Percentiles rank a stretch among this genome's conserved stretches.
Conservation (phyloP, 2,329 filamentous ascomycete genomes). For the Pseudopithomyces chartarum region DNA sequence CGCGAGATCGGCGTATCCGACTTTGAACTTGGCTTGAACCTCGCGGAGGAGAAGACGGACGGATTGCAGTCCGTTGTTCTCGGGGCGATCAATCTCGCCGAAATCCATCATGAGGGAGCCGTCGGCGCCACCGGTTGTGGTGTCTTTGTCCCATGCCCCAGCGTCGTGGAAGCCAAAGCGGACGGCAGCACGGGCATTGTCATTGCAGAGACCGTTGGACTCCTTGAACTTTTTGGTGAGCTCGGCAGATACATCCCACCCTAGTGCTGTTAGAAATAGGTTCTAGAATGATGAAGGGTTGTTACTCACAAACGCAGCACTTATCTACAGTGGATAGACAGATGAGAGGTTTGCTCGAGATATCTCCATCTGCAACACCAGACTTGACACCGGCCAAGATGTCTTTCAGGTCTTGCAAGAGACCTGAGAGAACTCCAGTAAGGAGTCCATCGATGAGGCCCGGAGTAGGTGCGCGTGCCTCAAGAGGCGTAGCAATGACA, state of each 20-base stretch:
- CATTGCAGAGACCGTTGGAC: constrained; percentile 35
- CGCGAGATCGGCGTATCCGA: constrained; percentile 61
- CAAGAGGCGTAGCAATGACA: constrained; percentile 25
- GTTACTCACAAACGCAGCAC: constrained; percentile 37
- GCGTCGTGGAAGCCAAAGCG: constrained; percentile 45
- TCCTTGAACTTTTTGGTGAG: constrained; percentile 32
- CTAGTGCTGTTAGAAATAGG: constrained; percentile 17
- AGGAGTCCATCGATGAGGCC: constrained; percentile 32
- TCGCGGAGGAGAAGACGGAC: constrained; percentile 46
- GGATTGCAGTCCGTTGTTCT: constrained; percentile 53
- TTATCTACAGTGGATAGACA: constrained; percentile 28
- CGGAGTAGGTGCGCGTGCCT: constrained; percentile 24
- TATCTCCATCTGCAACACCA: constrained; percentile 24
- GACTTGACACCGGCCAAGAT: constrained; percentile 32
- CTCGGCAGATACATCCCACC: constrained; percentile 39
- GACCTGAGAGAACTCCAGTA: constrained; percentile 17
- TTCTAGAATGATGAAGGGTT: background rate
- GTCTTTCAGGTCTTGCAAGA: constrained; percentile 34
- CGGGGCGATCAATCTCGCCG: constrained; percentile 41
- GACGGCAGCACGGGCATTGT: constrained; percentile 41
- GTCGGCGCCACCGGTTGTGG: constrained; percentile 46
- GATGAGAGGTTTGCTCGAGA: constrained; percentile 25
- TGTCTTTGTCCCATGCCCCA: constrained; percentile 42
- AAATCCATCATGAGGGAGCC: constrained; percentile 48
- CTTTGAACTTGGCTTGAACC: constrained; percentile 49